Percentiles rank a stretch among this genome's conserved stretches.
Conservation (phyloP, 306 rosid species). For the Morella rubra region DNA sequence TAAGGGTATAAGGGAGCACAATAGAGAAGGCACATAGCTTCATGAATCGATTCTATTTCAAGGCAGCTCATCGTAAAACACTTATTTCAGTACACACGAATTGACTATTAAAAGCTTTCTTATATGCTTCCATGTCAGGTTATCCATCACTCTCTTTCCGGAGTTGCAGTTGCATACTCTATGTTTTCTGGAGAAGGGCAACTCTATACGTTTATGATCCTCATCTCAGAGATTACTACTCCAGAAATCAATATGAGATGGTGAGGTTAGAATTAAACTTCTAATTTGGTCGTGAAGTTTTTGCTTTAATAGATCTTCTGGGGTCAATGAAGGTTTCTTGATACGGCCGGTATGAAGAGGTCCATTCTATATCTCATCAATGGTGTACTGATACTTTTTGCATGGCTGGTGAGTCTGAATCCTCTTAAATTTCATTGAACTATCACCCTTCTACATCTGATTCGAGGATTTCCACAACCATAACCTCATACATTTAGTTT, state of each 20-base stretch:
- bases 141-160: constrained; percentile 80
- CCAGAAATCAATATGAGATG: constrained; percentile 98
- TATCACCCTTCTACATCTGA: too few relatives aligned
- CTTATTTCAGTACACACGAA: neutral
- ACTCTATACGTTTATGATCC: constrained; percentile 86
- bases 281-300: neutral
- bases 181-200: constrained; percentile 94
- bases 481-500: neutral
- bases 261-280: constrained; percentile 41
- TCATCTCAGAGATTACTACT: constrained; percentile 92
- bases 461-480: neutral
- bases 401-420: constrained; percentile 81
- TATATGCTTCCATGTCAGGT: constrained; percentile 48
- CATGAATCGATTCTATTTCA: neutral
- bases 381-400: constrained; percentile 84
- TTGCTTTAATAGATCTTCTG: constrained; percentile 24
- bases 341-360: constrained; percentile 85
- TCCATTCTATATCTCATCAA: constrained; percentile 76
- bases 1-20: neutral
- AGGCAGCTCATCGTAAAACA: neutral
- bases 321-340: constrained; percentile 80
- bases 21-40: neutral
- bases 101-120: neutral
- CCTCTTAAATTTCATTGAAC: neutral
- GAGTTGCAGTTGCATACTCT: constrained; percentile 72